Base-by-base conservation (phyloP, 345 rosid species). In the Eucalyptus grandis region DNA sequence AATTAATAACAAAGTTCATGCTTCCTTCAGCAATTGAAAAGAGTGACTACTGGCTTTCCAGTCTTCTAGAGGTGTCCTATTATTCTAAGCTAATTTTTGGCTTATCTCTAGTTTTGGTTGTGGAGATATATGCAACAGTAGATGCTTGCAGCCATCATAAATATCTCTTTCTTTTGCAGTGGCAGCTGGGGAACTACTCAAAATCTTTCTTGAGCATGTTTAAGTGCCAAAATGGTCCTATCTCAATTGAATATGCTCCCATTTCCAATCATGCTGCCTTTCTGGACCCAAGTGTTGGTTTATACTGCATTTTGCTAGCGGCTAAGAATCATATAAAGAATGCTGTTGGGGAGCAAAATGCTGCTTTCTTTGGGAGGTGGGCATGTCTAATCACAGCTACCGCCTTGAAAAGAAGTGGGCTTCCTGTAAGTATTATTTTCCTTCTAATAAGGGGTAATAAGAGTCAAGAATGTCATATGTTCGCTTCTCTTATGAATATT, bases 331-430 rank as follows among this genome's bases (percentile, higher is more conserved):
- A 91, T 94, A 87, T 93, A 94, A 95, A 91, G 92, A 96, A 96
- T 90, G 93, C 96, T 87, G 85, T 94, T 53, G 99, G 99, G 92
- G 98, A 96, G 91, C 92, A 90, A 90, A 94, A 89, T 93, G 94
- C 96, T 88, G 93, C 95, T 89, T 87, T 89, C 85, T 94, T 97
- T 91, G 91, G 94, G 91, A 93, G 97, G 91, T 97, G 97, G 98
- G 99, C 98, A 90, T 93, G 92, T 89, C 92, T 95, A 89, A 94
- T 94, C 96, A 91, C 92, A 89, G 94, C 96, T 91, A 95, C 96
- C 87, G 96, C 99, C 92, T 95, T 95, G 90, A 92, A 92, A 87
- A 96, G 97, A 93, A 92, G 94, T 91, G 99, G 99, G 91, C 99
- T 96, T 89, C 97, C 98, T 91, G 99, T 97, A 95, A 95, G 97